A percentile compares a stretch with the other conserved stretches of the same genome.
Evolutionary conservation across 2,329 filamentous ascomycete species (phyloP).

Genomic region (Neofusicoccum laricinum): DNA sequence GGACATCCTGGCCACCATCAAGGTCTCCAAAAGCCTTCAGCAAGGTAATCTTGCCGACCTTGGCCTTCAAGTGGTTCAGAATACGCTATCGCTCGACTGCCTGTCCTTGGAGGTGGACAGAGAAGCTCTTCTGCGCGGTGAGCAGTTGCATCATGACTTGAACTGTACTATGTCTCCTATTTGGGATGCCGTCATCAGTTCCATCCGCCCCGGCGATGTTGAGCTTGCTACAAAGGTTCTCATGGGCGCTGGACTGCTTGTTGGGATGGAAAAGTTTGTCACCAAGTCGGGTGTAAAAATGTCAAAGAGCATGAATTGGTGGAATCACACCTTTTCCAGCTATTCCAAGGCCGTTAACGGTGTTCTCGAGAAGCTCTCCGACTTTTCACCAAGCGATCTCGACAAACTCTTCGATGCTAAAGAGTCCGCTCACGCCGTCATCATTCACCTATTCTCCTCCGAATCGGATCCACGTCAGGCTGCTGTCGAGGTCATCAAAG

Average conservation of each 20-base stretch:
- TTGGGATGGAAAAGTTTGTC: slow-evolving; percentile 70
- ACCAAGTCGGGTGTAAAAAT: slow-evolving; percentile 34
- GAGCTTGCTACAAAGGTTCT: slow-evolving; percentile 73
- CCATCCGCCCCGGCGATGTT: slow-evolving; percentile 64
- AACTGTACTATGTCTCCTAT: slow-evolving; percentile 70
- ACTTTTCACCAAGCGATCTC: slow-evolving; percentile 69
- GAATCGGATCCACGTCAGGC: slow-evolving; percentile 76
- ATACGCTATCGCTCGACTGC: slow-evolving; percentile 68
- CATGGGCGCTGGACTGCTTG: slow-evolving; percentile 65
- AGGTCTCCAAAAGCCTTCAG: slow-evolving; percentile 25
- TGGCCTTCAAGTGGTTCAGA: slow-evolving; percentile 63
- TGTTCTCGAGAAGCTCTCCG: slow-evolving; percentile 74
- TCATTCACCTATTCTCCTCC: slow-evolving; percentile 78
- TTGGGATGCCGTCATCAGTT: slow-evolving; percentile 73
- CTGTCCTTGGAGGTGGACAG: slow-evolving; percentile 68
- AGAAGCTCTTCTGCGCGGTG: slow-evolving; percentile 59
- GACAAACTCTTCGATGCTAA: slow-evolving; percentile 66
- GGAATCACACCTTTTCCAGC: slow-evolving; percentile 70
- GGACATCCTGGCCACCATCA: slow-evolving; percentile 33
- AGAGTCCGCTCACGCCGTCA: slow-evolving; percentile 68
- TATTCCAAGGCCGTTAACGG: slow-evolving; percentile 64
- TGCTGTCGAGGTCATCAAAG: slow-evolving; percentile 78
- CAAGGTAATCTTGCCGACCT: slow-evolving; percentile 37
- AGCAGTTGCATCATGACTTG: slow-evolving; percentile 63
- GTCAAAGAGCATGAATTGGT: slow-evolving; percentile 62